Evolutionary conservation across 768 basidiomycete genomes (phyloP).

Genomic region (Trametes elegans): DNA sequence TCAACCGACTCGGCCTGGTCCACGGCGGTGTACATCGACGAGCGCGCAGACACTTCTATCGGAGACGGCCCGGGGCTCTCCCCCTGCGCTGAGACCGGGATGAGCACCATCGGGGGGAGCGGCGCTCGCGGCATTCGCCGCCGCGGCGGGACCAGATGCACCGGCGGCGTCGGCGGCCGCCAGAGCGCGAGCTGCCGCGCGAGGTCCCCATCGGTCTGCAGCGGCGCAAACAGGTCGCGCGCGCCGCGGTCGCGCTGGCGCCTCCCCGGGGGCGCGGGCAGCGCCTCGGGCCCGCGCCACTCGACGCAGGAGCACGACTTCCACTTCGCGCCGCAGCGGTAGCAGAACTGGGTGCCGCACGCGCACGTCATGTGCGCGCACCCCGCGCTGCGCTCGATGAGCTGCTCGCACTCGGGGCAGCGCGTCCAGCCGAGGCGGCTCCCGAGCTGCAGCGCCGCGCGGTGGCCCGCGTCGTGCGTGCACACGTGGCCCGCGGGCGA

Average conservation of each 20-base stretch:
- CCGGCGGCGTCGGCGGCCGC: not conserved
- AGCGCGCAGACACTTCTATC: not conserved
- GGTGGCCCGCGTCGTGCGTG: conserved; percentile 13
- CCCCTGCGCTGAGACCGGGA: too few species aligned
- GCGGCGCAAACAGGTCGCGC: conserved; percentile 1
- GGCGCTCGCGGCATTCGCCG: too few species aligned
- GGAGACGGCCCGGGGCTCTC: not conserved
- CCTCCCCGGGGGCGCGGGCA: conserved; percentile 2
- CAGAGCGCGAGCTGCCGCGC: not conserved
- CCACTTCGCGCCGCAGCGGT: conserved; percentile 22
- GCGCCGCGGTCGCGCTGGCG: not conserved
- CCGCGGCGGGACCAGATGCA: too few species aligned
- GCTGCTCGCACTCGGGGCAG: conserved; percentile 27
- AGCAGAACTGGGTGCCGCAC: conserved; percentile 25
- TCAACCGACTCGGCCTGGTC: not conserved
- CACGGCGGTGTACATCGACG: not conserved
- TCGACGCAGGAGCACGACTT: conserved; percentile 26
- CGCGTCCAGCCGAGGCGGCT: conserved; percentile 24
- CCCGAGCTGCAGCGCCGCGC: conserved; percentile 17
- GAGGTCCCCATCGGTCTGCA: not conserved
- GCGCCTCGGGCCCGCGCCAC: conserved; percentile 6
- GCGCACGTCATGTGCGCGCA: conserved; percentile 33
- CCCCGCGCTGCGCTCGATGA: conserved; percentile 27
- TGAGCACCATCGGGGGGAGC: too few species aligned
- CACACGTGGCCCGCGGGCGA: conserved; percentile 17